A percentile compares a stretch with the other conserved stretches of the same genome.
Evolutionary conservation across 1,284 basidiomycete genomes (phyloP).

Genomic region (Acaromyces ingoldii): DNA sequence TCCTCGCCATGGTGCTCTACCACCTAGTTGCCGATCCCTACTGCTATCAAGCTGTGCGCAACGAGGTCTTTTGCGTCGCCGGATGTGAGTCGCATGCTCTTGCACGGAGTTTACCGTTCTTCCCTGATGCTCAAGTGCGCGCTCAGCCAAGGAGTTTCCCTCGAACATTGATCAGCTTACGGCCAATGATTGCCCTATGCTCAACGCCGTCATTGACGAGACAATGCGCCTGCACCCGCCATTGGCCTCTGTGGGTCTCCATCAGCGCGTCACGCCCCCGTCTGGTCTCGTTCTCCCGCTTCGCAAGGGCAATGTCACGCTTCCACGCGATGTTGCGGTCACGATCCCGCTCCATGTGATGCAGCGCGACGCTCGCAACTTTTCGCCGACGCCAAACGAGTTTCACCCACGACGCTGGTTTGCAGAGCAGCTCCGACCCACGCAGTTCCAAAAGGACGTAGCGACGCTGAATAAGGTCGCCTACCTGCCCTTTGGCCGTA

Average conservation of each 20-base stretch:
- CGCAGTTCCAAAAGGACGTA: too few relatives aligned
- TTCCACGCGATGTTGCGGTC: constrained; percentile 8
- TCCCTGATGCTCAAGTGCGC: too few relatives aligned
- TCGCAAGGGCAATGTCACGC: not conserved
- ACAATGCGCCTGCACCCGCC: not conserved
- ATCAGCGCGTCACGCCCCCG: too few relatives aligned
- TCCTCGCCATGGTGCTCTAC: too few relatives aligned
- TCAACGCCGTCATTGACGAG: not conserved
- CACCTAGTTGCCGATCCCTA: too few relatives aligned
- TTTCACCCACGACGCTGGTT: constrained; percentile 7
- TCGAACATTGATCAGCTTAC: too few relatives aligned
- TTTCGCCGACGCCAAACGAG: not conserved
- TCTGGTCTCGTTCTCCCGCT: not conserved
- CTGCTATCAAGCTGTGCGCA: too few relatives aligned
- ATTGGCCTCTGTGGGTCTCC: not conserved
- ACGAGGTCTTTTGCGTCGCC: too few relatives aligned
- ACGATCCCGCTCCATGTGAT: constrained; percentile 15
- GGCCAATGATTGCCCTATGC: too few relatives aligned
- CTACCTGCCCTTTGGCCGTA: constrained; percentile 4
- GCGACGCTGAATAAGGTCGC: not conserved
- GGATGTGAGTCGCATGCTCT: too few relatives aligned
- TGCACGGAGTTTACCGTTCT: too few relatives aligned
- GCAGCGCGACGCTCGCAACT: constrained; percentile 20
- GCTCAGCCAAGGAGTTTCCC: not conserved
- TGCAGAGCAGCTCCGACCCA: too few relatives aligned